phyloP scores from a whole-genome alignment of 176 grass and related monocot genomes.

The Themeda triandra region DNA sequence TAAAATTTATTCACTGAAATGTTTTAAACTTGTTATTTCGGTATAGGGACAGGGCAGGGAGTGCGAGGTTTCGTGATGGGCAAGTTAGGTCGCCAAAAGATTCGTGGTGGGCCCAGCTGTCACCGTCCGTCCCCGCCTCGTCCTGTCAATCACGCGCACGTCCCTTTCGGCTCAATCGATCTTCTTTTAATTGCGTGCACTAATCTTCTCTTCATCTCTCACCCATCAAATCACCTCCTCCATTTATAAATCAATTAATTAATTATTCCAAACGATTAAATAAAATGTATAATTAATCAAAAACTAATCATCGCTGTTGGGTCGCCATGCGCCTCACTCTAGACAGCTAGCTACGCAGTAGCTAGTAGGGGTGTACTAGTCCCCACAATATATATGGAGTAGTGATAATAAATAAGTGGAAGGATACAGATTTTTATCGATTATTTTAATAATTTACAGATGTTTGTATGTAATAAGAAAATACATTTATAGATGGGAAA shows the following conservation, averaged over 20 bases:
- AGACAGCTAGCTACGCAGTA: too few relatives aligned
- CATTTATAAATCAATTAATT: neutral
- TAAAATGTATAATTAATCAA: neutral
- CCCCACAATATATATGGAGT: too few relatives aligned
- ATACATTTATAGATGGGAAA: too few relatives aligned
- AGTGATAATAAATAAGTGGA: too few relatives aligned
- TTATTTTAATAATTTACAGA: too few relatives aligned
- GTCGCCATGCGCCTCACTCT: neutral
- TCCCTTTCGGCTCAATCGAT: constrained; percentile 15
- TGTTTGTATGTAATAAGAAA: too few relatives aligned
- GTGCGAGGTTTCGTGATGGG: constrained; percentile 13
- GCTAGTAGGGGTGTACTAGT: neutral
- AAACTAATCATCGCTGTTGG: neutral
- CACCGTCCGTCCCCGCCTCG: neutral
- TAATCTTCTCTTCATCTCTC: neutral
- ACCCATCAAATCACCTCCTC: neutral
- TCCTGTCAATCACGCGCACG: constrained; percentile 19
- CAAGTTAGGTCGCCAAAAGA: constrained; percentile 34
- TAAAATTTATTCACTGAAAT: neutral
- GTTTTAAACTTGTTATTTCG: neutral
- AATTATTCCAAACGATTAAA: neutral
- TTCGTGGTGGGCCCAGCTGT: constrained; percentile 7
- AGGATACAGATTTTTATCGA: neutral
- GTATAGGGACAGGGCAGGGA: neutral
- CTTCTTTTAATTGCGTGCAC: neutral